These are phyloP conservation scores for Trypanosomatidae sp. DNA, from an alignment of 208 protist genomes.

Conservation along the genomic window DNA sequence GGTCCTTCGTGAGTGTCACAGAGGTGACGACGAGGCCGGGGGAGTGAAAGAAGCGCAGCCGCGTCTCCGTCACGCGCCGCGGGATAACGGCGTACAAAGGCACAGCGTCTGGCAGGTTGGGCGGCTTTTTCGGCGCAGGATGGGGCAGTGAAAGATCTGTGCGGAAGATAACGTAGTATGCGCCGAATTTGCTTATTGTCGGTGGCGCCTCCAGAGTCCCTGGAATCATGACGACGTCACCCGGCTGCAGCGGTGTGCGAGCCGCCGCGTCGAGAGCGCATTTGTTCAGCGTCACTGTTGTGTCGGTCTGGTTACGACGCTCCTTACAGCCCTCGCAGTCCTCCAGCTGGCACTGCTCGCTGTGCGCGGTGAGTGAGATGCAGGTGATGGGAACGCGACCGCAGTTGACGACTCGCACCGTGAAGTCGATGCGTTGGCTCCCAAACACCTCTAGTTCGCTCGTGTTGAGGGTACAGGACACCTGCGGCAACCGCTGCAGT, in stretches of 20 bases:
- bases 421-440: constrained; percentile 70
- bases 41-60: constrained; percentile 75
- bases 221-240: constrained; percentile 60
- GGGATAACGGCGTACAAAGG: constrained; percentile 90
- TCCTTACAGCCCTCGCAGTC: constrained; percentile 83
- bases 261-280: constrained; percentile 37
- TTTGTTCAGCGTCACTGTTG: constrained; percentile 57
- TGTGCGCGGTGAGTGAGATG: constrained; percentile 79
- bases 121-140: constrained; percentile 53
- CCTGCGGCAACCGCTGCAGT: constrained; percentile 67
- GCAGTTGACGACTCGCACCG: constrained; percentile 71
- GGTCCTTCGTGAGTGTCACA: constrained; percentile 61
- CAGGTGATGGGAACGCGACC: constrained; percentile 58
- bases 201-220: constrained; percentile 56
- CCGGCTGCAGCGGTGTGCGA: constrained; percentile 49
- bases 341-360: constrained; percentile 81
- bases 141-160: constrained; percentile 70
- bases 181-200: constrained; percentile 43
- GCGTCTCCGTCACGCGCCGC: constrained; percentile 79
- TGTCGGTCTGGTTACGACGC: constrained; percentile 33
- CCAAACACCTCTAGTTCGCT: constrained; percentile 84
- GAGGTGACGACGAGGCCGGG: constrained; percentile 64
- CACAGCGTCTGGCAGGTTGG: constrained; percentile 70
- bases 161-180: constrained; percentile 79
- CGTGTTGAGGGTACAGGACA: constrained; percentile 69